Conservation (phyloP, 208 protist genomes). For the Entamoeba moshkovskii region DNA sequence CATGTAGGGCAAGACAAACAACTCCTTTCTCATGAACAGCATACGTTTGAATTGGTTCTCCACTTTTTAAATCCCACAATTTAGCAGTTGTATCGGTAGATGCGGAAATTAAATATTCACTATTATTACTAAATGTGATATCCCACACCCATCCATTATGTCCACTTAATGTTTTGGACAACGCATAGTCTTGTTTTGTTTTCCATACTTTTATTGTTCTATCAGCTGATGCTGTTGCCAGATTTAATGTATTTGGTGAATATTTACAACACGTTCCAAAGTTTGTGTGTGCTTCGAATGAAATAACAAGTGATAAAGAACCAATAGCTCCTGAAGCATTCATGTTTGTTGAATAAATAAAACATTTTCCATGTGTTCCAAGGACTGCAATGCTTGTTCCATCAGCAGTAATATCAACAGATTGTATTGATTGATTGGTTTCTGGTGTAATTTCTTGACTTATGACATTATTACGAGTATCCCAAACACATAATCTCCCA, state of each 20-base stretch:
- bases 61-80: background rate
- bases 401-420: background rate
- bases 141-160: background rate
- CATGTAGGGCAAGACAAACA: background rate
- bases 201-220: background rate
- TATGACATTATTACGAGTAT: background rate
- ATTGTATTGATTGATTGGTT: background rate
- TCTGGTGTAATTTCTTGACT: background rate
- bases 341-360: background rate
- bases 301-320: background rate
- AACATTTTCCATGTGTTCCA: background rate
- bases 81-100: background rate
- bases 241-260: background rate
- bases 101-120: background rate
- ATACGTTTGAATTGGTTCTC: background rate
- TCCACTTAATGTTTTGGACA: background rate
- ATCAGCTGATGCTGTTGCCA: background rate
- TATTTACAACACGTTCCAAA: background rate
- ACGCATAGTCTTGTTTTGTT: background rate
- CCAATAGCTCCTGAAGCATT: background rate
- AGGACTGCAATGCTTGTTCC: background rate
- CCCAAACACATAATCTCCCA: background rate
- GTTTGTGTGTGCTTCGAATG: background rate
- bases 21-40: background rate
- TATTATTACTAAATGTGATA: background rate